Base-by-base conservation (phyloP, 192 early-diverging fungal species). In the Gigaspora rosea region DNA sequence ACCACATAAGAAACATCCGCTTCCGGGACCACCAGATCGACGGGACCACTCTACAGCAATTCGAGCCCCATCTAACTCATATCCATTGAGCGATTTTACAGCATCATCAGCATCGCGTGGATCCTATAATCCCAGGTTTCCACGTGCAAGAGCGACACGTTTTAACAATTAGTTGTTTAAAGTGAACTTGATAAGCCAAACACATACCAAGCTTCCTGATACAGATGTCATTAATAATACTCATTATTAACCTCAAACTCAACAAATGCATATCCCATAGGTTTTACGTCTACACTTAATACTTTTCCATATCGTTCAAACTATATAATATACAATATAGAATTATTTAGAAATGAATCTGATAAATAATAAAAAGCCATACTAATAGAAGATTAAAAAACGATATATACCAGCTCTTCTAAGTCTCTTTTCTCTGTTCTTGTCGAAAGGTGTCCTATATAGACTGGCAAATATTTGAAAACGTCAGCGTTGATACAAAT, bases 1-100 rank as follows among this genome's bases (percentile, higher is more conserved):
- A 18, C 80, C 80, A 80, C 86, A 88, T 10, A 88, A 77, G 78
- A 88, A 88, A 79, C 86, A 88, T 70, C 83, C 85, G 62, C 84
- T 85, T 13, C 85, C 86, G 18, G 83, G 83, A 16, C 84, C 84
- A 4, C 84, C 84, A 48, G 86, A 85, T 66, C 85, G 77, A 66
- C 83, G 81, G 22, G 86, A 85, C 78, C 81, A 83, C 71, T 88
- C 85, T 12, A 88, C 86, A 54, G 80, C 74, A 69, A 88, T 84
- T 27, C 82, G 79, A 77, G 84, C 80, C 9, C 85, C 85, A 71
- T 88, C 85, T 41, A 86, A 52, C 27, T 81, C 82, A 65, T 88
- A 86, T 61, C 85, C 85, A 76, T 88, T 88, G 75, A 88, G 63
- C 68, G 83, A 80, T 71, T 77, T 78, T 7, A 86, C 85, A 20